phyloP scores from a whole-genome alignment of 148 eudicot species.

The Chenopodium album region DNA sequence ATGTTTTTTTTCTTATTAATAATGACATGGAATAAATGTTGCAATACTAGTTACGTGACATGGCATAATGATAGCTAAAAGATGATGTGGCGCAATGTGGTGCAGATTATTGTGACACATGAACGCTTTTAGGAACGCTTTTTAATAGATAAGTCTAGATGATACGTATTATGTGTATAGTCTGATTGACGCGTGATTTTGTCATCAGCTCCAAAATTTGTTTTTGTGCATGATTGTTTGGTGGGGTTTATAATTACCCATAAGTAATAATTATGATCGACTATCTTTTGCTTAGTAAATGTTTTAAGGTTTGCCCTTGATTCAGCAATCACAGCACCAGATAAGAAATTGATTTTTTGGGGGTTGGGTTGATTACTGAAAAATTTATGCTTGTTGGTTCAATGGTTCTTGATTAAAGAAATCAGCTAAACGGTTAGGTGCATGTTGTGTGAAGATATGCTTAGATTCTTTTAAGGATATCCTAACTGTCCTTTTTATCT shows the following conservation, averaged over 20 bases:
- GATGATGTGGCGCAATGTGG: too few relatives aligned
- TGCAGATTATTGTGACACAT: too few relatives aligned
- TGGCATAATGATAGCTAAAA: too few relatives aligned
- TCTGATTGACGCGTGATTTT: too few relatives aligned
- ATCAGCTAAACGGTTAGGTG: background rate
- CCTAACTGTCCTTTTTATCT: background rate
- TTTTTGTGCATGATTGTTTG: background rate
- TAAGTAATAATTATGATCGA: background rate
- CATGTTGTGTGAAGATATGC: background rate
- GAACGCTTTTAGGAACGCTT: too few relatives aligned
- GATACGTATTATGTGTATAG: too few relatives aligned
- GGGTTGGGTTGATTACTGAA: background rate
- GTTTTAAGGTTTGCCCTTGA: constrained; percentile 10
- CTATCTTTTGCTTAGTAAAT: constrained; percentile 8
- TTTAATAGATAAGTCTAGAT: too few relatives aligned
- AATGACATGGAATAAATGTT: too few relatives aligned
- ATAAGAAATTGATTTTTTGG: background rate
- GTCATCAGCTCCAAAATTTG: background rate
- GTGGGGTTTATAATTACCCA: background rate
- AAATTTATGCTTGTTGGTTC: background rate
- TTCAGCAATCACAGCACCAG: background rate
- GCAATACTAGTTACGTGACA: too few relatives aligned
- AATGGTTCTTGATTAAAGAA: background rate
- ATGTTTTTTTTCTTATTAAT: too few relatives aligned
- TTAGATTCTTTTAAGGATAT: constrained; percentile 2